Base-by-base conservation (phyloP, 139 green algal species). In the Asterochloris erici region DNA sequence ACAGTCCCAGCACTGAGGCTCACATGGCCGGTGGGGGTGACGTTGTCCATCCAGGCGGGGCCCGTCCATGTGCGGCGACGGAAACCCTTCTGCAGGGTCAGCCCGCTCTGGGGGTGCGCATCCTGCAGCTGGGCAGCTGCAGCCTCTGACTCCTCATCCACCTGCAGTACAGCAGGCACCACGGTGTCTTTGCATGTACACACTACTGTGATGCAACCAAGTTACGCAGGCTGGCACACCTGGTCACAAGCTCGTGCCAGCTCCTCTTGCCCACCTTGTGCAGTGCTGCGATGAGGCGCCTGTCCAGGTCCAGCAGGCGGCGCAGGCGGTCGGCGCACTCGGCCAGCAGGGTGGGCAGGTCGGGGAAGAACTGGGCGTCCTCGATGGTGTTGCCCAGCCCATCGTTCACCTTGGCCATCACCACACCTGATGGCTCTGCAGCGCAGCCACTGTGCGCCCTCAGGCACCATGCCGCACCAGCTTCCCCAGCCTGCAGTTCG, bases 281-380 rank as follows among this genome's bases (percentile, higher is more conserved):
- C 19, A 77, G 64, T 15, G 84, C 77, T 84, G 78, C 74, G 23
- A 69, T 81, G 54, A 69, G 77, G 77, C 77, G 77, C 63, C 27
- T 81, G 63, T 88, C 81, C 77, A 86, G 62, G 16, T 81, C 81
- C 77, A 92, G 79, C 28, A 89, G 79, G 62, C 84, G 71, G 24
- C 77, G 83, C 54, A 92, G 86, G 11, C 82, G 76, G 27, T 89
- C 76, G 29, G 79, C 80, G n/a, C 89, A 86, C 0, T 84, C 82
- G 63, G 74, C 74, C n/a, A 93, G 79, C 82, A 92, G 68, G 12
- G 84, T 66, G 6, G 85, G 85, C 73, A 95, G 85, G 61, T 90
- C 85, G 0, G 90, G 89, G 84, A 95, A 95, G 81, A 94, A 94
- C 19, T 87, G 74, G 19, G 87, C 87, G 78, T 93, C 89, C 54